Percentiles rank a stretch among this genome's conserved stretches.
These are phyloP conservation scores for Moringa oleifera DNA, from an alignment of 345 rosid genomes.

Conservation along the genomic window DNA sequence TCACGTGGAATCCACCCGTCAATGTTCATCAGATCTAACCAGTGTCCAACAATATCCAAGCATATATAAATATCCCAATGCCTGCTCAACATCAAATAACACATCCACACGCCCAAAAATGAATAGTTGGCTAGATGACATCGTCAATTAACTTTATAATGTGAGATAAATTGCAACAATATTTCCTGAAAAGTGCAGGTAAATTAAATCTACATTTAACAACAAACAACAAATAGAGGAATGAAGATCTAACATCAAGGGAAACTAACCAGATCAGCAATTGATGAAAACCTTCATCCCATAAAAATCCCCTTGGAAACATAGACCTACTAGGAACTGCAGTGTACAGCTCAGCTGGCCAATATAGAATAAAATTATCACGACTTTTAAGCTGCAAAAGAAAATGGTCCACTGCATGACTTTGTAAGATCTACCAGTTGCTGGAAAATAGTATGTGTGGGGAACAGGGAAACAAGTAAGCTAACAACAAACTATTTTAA, in stretches of 20 bases:
- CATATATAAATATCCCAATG: constrained; percentile 82
- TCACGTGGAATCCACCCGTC: constrained; percentile 99
- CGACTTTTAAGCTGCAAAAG: constrained; percentile 44
- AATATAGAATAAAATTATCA: constrained; percentile 54
- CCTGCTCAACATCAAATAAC: constrained; percentile 47
- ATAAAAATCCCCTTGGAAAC: constrained; percentile 91
- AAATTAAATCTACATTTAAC: constrained; percentile 1
- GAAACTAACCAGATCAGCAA: constrained; percentile 68
- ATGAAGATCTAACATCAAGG: constrained; percentile 3
- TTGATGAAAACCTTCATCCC: constrained; percentile 99
- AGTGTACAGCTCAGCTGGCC: constrained; percentile 95
- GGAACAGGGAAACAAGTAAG: neutral
- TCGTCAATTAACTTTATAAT: constrained; percentile 16
- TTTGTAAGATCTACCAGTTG: constrained; percentile 24
- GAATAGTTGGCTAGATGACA: constrained; percentile 5
- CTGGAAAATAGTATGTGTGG: neutral
- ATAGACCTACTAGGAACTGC: constrained; percentile 93
- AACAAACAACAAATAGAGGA: constrained; percentile 3
- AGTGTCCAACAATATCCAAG: constrained; percentile 88
- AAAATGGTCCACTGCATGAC: constrained; percentile 26
- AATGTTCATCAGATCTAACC: constrained; percentile 90
- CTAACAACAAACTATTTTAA: neutral
- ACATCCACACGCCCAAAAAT: constrained; percentile 10
- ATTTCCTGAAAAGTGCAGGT: constrained; percentile 4
- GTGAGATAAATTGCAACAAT: neutral